phyloP scores from a whole-genome alignment of 2,329 filamentous ascomycete species.

The Sporothrix euskadiensis region DNA sequence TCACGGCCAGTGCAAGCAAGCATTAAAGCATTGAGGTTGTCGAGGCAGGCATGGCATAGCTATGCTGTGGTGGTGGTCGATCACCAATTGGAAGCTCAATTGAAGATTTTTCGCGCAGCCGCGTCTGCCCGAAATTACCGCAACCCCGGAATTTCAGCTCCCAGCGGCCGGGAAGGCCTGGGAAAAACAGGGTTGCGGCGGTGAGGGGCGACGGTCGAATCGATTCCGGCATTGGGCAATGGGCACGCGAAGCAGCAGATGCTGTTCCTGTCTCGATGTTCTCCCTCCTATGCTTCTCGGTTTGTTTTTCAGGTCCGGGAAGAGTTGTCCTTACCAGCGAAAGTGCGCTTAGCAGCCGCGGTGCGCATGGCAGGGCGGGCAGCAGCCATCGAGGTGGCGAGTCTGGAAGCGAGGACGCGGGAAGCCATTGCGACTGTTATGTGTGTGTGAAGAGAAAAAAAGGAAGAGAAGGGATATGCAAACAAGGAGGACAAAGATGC shows the following conservation, averaged over 20 bases:
- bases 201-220: background rate
- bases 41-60: background rate
- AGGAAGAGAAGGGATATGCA: conserved; percentile 38
- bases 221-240: background rate
- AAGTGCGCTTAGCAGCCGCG: conserved; percentile 72
- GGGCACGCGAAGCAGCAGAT: background rate
- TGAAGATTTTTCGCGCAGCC: conserved; percentile 24
- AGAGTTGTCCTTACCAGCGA: conserved; percentile 62
- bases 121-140: conserved; percentile 28
- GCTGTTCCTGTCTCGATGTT: background rate
- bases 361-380: conserved; percentile 72
- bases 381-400: conserved; percentile 75
- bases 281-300: background rate
- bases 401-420: conserved; percentile 75
- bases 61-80: background rate
- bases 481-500: conserved; percentile 32
- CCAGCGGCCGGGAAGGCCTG: background rate
- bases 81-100: conserved; percentile 20
- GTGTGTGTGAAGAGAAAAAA: conserved; percentile 40
- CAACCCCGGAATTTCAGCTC: conserved; percentile 21
- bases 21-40: conserved; percentile 2
- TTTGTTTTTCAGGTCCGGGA: background rate
- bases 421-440: conserved; percentile 74
- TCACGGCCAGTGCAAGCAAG: background rate
- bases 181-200: background rate